These are phyloP conservation scores for Cutaneotrichosporon dermatis DNA, from an alignment of 1,284 basidiomycete species.

Conservation along the genomic window DNA sequence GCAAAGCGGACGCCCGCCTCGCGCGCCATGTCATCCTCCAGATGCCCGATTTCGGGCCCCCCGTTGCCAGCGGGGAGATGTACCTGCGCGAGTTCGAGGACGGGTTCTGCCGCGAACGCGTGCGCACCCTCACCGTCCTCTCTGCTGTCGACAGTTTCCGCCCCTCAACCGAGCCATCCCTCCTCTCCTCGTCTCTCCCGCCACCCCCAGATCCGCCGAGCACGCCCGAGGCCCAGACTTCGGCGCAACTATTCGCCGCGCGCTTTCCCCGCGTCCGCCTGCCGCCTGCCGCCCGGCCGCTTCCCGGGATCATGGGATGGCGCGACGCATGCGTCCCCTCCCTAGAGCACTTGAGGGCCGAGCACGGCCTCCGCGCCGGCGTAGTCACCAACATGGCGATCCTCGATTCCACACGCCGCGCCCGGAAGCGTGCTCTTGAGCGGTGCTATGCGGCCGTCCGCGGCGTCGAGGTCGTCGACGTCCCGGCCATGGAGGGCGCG, in stretches of 20 bases:
- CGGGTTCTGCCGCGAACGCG: background rate
- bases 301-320: background rate
- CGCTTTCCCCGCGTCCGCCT: background rate
- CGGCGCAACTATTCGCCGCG: too few relatives aligned
- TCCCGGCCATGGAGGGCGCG: background rate
- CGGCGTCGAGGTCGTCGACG: background rate
- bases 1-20: conserved; percentile 5
- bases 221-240: too few relatives aligned
- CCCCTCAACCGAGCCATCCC: too few relatives aligned
- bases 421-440: background rate
- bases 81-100: background rate
- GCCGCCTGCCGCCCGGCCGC: background rate
- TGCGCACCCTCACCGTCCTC: background rate
- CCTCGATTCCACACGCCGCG: background rate
- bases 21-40: conserved; percentile 5
- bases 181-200: too few relatives aligned
- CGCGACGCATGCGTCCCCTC: background rate
- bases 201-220: too few relatives aligned
- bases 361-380: background rate
- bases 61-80: background rate
- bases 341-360: background rate
- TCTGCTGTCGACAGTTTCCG: background rate
- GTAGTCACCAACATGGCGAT: background rate
- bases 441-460: background rate
- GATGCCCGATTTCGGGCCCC: background rate